A percentile compares a stretch with the other conserved stretches of the same genome.
phyloP scores from a whole-genome alignment of 768 basidiomycete genomes.

The Rhizopogon salebrosus region DNA sequence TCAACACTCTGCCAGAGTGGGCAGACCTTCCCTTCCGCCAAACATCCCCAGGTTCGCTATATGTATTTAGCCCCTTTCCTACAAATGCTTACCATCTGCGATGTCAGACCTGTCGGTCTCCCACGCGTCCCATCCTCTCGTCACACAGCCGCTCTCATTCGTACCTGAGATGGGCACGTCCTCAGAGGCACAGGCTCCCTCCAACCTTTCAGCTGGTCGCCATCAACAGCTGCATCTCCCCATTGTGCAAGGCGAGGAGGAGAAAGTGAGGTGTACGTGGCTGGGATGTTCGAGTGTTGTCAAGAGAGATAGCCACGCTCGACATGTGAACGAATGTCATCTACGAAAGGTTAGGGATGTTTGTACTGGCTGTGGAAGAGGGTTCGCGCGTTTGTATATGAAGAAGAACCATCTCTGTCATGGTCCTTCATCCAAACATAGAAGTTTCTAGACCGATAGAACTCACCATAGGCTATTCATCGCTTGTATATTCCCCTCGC shows the following conservation, averaged over 20 bases:
- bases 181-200: not conserved
- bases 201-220: not conserved
- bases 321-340: not conserved
- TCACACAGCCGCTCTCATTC: not conserved
- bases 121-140: not conserved
- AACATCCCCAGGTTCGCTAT: not conserved
- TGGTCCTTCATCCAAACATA: not conserved
- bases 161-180: not conserved
- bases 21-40: not conserved
- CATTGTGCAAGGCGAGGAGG: not conserved
- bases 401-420: not conserved
- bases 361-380: not conserved
- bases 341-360: not conserved
- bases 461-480: constrained; percentile 10
- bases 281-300: not conserved
- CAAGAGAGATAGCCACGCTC: not conserved
- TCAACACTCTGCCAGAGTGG: not conserved
- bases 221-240: not conserved
- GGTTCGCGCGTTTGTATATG: not conserved
- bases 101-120: not conserved
- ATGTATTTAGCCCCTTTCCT: not conserved
- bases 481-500: too few relatives aligned
- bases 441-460: not conserved
- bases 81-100: not conserved
- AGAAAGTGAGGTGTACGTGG: not conserved